A percentile compares a stretch with the other conserved stretches of the same genome.
Evolutionary conservation across 441 rosid genomes (phyloP).

Genomic region (Brassica balearica): DNA sequence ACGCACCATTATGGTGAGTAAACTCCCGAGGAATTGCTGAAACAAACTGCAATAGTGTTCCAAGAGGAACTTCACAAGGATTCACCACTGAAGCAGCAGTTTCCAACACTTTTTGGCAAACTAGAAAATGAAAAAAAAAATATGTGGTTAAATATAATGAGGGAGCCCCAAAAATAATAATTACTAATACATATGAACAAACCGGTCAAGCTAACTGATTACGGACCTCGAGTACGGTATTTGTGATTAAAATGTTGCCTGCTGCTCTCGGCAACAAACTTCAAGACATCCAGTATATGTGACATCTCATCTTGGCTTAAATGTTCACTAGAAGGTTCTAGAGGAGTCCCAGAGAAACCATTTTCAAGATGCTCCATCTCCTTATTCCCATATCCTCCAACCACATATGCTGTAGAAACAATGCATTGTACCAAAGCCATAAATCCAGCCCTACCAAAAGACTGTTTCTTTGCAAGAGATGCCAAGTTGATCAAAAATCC

Average conservation of each 20-base stretch:
- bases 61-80: conserved; percentile 68
- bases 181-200: conserved; percentile 32
- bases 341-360: conserved; percentile 41
- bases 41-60: conserved; percentile 73
- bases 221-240: conserved; percentile 89
- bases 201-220: conserved; percentile 42
- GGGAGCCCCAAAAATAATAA: background rate
- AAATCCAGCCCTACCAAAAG: conserved; percentile 93
- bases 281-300: conserved; percentile 70
- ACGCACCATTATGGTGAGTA: conserved; percentile 80
- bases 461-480: conserved; percentile 69
- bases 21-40: conserved; percentile 87
- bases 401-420: conserved; percentile 68
- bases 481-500: conserved; percentile 71
- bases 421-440: conserved; percentile 87
- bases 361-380: conserved; percentile 45
- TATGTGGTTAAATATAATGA: background rate
- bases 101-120: conserved; percentile 67
- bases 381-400: conserved; percentile 39
- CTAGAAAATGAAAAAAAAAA: conserved; percentile 51
- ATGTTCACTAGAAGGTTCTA: conserved; percentile 46
- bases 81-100: conserved; percentile 68
- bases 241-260: conserved; percentile 95
- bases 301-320: conserved; percentile 47
- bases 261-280: conserved; percentile 90